Evolutionary conservation across 1,284 basidiomycete genomes (phyloP).

Genomic region (Heterobasidion irregulare): DNA sequence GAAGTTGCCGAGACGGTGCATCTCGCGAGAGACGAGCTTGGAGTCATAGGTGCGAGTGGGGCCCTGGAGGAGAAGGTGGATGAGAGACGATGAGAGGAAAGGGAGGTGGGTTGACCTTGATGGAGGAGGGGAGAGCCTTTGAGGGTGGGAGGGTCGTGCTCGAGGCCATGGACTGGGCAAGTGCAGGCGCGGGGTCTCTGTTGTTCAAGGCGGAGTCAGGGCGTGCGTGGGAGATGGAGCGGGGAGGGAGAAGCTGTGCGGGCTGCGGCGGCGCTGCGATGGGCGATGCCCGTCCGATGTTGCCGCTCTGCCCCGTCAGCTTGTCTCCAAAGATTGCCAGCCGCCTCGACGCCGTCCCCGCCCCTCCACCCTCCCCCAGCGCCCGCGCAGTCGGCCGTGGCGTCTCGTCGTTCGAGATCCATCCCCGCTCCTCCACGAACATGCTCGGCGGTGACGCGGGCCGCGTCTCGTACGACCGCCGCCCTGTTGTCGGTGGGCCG

Average conservation of each 20-base stretch:
- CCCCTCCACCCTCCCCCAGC: neutral
- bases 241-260: conserved; percentile 15
- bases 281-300: conserved; percentile 15
- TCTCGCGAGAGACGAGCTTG: conserved; percentile 66
- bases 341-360: neutral
- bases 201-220: conserved; percentile 17
- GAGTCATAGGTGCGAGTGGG: conserved; percentile 63
- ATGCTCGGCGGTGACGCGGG: neutral
- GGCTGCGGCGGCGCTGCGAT: conserved; percentile 5
- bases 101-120: conserved; percentile 39
- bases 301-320: conserved; percentile 16
- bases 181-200: conserved; percentile 19
- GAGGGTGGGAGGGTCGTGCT: conserved; percentile 5
- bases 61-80: conserved; percentile 21
- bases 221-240: conserved; percentile 20
- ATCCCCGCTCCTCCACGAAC: neutral
- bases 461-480: conserved; percentile 3
- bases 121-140: conserved; percentile 50
- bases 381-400: conserved; percentile 1
- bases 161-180: conserved; percentile 15
- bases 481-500: neutral
- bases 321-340: conserved; percentile 21
- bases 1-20: conserved; percentile 66
- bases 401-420: conserved; percentile 4
- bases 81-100: neutral